These are phyloP conservation scores for Teratosphaeria destructans DNA, from an alignment of 2,329 filamentous ascomycete species.

Conservation along the genomic window DNA sequence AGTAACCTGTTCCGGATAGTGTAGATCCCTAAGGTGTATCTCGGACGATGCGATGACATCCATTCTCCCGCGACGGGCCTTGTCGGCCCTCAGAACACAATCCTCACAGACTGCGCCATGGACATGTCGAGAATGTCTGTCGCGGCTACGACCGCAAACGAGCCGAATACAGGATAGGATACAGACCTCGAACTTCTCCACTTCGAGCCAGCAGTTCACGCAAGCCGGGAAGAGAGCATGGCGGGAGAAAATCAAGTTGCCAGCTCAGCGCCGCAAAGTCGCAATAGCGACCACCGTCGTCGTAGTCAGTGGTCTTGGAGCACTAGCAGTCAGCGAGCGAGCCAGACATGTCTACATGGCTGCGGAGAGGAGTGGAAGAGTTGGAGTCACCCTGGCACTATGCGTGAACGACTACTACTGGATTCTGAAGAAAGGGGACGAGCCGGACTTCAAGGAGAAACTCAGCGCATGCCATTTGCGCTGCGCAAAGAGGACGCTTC, in stretches of 20 bases:
- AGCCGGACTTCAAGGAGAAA: constrained; percentile 53
- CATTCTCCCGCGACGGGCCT: neutral
- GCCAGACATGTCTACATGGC: constrained; percentile 68
- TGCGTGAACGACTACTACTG: constrained; percentile 81
- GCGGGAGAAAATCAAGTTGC: constrained; percentile 16
- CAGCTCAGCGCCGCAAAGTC: constrained; percentile 17
- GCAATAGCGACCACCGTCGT: constrained; percentile 20
- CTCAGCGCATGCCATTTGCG: constrained; percentile 81
- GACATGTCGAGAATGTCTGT: constrained; percentile 9
- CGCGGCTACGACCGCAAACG: neutral
- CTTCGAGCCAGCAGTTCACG: constrained; percentile 5
- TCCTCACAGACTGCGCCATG: neutral
- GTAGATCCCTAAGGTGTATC: neutral
- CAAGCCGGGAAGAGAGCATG: constrained; percentile 20
- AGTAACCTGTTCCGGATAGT: neutral
- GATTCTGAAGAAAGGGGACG: constrained; percentile 61
- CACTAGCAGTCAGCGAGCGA: constrained; percentile 49
- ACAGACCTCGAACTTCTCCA: constrained; percentile 7
- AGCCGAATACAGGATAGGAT: neutral
- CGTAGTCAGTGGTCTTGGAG: constrained; percentile 27
- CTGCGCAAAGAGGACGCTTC: constrained; percentile 78
- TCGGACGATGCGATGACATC: neutral
- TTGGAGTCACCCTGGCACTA: constrained; percentile 61
- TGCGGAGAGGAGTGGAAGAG: constrained; percentile 66
- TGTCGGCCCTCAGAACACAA: neutral